These are phyloP conservation scores for Populus hybrid DNA, from an alignment of 441 rosid genomes.

Conservation along the genomic window DNA sequence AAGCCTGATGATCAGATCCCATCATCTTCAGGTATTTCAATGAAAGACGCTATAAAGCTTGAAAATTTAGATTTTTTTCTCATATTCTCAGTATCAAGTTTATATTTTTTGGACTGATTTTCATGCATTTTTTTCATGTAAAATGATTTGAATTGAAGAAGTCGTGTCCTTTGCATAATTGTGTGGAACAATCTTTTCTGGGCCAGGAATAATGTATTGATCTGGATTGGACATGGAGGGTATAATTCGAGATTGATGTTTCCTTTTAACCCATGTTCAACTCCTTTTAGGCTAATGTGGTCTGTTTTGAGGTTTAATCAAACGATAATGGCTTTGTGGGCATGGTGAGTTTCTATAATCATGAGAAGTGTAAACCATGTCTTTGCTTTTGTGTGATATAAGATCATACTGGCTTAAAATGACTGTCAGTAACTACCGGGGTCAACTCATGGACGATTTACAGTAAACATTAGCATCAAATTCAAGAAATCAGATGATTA, in stretches of 20 bases:
- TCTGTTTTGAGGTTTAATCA: background rate
- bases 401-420: slow-evolving; percentile 11
- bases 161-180: background rate
- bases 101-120: background rate
- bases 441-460: background rate
- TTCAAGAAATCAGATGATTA: background rate
- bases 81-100: background rate
- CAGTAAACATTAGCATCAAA: background rate
- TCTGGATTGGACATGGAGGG: slow-evolving; percentile 20
- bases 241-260: slow-evolving; percentile 9
- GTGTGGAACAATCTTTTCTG: slow-evolving; percentile 14
- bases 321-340: background rate
- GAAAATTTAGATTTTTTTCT: slow-evolving; percentile 3
- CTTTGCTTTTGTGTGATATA: background rate
- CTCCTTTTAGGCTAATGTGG: slow-evolving; percentile 1
- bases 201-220: slow-evolving; percentile 18
- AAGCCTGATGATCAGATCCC: slow-evolving; percentile 49
- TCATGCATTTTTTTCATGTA: background rate
- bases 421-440: background rate
- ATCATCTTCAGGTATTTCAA: slow-evolving; percentile 41
- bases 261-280: background rate
- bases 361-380: background rate
- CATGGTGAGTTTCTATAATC: background rate
- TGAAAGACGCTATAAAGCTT: background rate
- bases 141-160: background rate